phyloP scores from a whole-genome alignment of 2,329 filamentous ascomycete species.

The Dothistroma septosporum region DNA sequence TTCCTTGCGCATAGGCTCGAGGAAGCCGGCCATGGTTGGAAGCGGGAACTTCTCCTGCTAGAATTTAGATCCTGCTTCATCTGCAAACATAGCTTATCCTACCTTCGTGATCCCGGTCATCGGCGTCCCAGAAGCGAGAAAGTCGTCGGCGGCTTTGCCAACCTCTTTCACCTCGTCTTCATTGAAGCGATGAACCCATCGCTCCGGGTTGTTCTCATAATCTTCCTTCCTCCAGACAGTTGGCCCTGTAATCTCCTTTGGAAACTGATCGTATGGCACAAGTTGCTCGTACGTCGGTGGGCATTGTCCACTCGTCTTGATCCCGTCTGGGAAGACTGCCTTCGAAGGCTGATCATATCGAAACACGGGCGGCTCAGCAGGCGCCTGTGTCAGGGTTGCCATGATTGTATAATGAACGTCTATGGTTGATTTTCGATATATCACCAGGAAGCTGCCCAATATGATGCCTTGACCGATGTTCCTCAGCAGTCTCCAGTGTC shows the following conservation, averaged over 20 bases:
- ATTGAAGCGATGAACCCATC: slow-evolving; percentile 69
- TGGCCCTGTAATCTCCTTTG: slow-evolving; percentile 63
- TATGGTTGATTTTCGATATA: slow-evolving; percentile 30
- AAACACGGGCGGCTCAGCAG: slow-evolving; percentile 16
- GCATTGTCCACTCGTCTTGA: slow-evolving; percentile 69
- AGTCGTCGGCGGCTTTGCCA: slow-evolving; percentile 61
- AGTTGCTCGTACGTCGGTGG: slow-evolving; percentile 62
- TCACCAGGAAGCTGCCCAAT: slow-evolving; percentile 34
- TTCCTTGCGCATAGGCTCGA: slow-evolving; percentile 57
- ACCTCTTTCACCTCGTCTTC: slow-evolving; percentile 64
- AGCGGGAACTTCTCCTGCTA: slow-evolving; percentile 56
- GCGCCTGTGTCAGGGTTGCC: slow-evolving; percentile 22
- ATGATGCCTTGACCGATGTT: slow-evolving; percentile 18
- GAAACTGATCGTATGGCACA: slow-evolving; percentile 66
- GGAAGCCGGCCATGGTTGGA: slow-evolving; percentile 51
- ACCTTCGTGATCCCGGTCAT: slow-evolving; percentile 67
- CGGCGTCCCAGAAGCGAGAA: slow-evolving; percentile 61
- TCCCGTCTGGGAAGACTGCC: slow-evolving; percentile 59
- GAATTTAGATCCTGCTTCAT: not conserved
- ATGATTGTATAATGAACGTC: slow-evolving; percentile 8
- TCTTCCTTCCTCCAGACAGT: slow-evolving; percentile 70
- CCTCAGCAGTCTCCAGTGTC: slow-evolving; percentile 16
- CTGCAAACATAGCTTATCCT: not conserved
- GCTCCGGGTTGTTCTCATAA: slow-evolving; percentile 58
- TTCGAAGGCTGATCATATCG: slow-evolving; percentile 38